Evolutionary conservation across 106 monocot species (phyloP).

Genomic region (Apostasia shenzhenica): DNA sequence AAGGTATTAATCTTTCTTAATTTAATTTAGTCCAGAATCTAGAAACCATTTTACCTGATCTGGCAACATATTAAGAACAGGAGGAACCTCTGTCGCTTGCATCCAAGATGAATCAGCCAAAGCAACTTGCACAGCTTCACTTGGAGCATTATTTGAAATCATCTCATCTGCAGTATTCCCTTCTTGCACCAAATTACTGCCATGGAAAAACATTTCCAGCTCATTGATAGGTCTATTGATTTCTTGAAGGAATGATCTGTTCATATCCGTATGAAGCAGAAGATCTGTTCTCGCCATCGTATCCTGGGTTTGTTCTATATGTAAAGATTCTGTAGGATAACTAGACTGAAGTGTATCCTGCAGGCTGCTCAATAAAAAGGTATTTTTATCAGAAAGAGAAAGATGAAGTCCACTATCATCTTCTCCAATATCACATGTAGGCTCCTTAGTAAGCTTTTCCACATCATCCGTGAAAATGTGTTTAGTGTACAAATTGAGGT

Average conservation of each 20-base stretch:
- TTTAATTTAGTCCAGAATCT: background rate
- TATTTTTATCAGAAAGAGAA: slow-evolving; percentile 16
- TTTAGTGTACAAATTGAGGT: slow-evolving; percentile 5
- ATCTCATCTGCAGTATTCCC: slow-evolving; percentile 18
- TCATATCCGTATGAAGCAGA: slow-evolving; percentile 22
- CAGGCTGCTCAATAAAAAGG: slow-evolving; percentile 4
- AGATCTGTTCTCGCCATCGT: slow-evolving; percentile 16
- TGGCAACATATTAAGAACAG: slow-evolving; percentile 22
- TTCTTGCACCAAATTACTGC: slow-evolving; percentile 6
- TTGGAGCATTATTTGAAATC: slow-evolving; percentile 14
- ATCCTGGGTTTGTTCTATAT: slow-evolving; percentile 9
- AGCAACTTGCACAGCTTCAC: slow-evolving; percentile 15
- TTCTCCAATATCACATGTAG: slow-evolving; percentile 13
- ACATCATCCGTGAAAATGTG: slow-evolving; percentile 11
- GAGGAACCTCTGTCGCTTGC: slow-evolving; percentile 13
- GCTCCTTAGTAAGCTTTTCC: slow-evolving; percentile 16
- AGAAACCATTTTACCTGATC: slow-evolving; percentile 27
- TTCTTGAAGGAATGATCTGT: slow-evolving; percentile 25
- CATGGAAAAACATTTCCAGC: slow-evolving; percentile 28
- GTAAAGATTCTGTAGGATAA: slow-evolving; percentile 17
- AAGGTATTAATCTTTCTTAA: no score
- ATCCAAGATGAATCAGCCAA: slow-evolving; percentile 19
- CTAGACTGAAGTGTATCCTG: slow-evolving; percentile 14
- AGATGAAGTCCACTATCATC: slow-evolving; percentile 2
- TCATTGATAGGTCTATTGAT: slow-evolving; percentile 22